These are phyloP conservation scores for Hypholoma sublateritium DNA, from an alignment of 768 basidiomycete genomes.

Conservation along the genomic window DNA sequence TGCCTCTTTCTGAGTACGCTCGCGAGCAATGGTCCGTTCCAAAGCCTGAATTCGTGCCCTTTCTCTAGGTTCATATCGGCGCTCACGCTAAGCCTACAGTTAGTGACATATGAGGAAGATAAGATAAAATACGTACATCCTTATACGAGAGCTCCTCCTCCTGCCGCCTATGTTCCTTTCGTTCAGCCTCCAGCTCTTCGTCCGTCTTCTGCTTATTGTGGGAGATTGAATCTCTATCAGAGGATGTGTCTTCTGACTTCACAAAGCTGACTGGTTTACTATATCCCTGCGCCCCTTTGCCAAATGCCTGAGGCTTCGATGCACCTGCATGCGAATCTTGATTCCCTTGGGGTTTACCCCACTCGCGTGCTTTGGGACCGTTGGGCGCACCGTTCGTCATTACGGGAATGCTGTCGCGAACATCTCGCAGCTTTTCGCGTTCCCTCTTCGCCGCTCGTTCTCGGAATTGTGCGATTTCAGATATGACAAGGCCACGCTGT, in stretches of 20 bases:
- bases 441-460: conserved; percentile 92
- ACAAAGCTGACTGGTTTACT: conserved; percentile 84
- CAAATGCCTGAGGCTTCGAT: conserved; percentile 49
- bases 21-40: conserved; percentile 74
- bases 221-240: conserved; percentile 28
- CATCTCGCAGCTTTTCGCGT: conserved; percentile 84
- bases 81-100: conserved; percentile 67
- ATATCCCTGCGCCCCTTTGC: conserved; percentile 74
- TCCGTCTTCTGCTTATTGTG: conserved; percentile 64
- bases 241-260: conserved; percentile 50
- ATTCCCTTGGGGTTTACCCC: conserved; percentile 65
- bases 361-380: conserved; percentile 76
- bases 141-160: conserved; percentile 85
- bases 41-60: conserved; percentile 74
- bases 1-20: conserved; percentile 68
- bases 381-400: conserved; percentile 49
- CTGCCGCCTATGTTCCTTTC: conserved; percentile 70
- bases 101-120: conserved; percentile 6
- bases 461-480: conserved; percentile 94
- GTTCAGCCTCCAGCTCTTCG: conserved; percentile 82
- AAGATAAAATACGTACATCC: conserved; percentile 58
- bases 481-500: conserved; percentile 87
- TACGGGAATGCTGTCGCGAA: conserved; percentile 54
- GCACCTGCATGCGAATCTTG: conserved; percentile 30
- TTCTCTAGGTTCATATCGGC: conserved; percentile 91